Evolutionary conservation across 305 asterid species (phyloP).

Genomic region (Fraxinus paxiana): DNA sequence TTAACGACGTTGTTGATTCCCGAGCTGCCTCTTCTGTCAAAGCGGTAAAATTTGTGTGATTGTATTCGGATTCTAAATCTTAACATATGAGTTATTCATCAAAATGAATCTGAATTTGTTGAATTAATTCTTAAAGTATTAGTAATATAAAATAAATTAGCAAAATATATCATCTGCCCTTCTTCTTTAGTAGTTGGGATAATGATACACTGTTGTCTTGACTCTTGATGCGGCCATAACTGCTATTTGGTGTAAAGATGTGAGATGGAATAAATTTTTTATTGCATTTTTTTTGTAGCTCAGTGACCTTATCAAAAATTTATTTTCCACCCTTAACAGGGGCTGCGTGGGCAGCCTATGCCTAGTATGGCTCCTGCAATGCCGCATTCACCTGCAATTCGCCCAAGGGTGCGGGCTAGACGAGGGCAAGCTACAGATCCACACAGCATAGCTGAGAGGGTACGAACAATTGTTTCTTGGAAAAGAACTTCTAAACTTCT

Average conservation of each 20-base stretch:
- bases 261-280: not conserved
- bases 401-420: constrained; percentile 89
- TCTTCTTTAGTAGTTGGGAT: not conserved
- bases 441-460: constrained; percentile 96
- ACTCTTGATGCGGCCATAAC: not conserved
- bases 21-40: constrained; percentile 55
- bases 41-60: constrained; percentile 30
- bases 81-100: not conserved
- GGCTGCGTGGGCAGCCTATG: constrained; percentile 75
- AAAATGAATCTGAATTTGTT: not conserved
- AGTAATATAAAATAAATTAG: not conserved
- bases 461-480: constrained; percentile 23
- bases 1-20: constrained; percentile 51
- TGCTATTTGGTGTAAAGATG: not conserved
- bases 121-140: not conserved
- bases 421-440: constrained; percentile 31
- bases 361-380: constrained; percentile 43
- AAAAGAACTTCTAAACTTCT: not conserved
- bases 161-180: not conserved
- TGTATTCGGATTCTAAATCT: not conserved
- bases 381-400: constrained; percentile 70
- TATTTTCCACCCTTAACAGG: constrained; percentile 31
- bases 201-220: not conserved
- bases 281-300: constrained; percentile 3
- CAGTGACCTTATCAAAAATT: not conserved